phyloP scores from a whole-genome alignment of 768 basidiomycete genomes.

The Zangia roseola region DNA sequence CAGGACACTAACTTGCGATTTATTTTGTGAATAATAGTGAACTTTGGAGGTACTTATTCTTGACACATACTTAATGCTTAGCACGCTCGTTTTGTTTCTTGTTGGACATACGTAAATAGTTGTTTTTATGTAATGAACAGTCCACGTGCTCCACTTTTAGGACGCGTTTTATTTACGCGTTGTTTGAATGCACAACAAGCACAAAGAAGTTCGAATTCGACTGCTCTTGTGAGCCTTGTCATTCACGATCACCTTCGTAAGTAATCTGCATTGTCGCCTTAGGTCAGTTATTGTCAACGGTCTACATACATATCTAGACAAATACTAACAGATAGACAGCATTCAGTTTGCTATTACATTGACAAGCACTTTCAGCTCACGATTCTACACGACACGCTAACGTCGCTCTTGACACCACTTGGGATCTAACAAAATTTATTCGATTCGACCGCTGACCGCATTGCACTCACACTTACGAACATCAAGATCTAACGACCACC shows the following conservation, averaged over 20 bases:
- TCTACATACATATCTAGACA: background rate
- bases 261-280: slow-evolving; percentile 20
- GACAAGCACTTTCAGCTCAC: slow-evolving; percentile 26
- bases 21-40: slow-evolving; percentile 22
- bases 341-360: slow-evolving; percentile 22
- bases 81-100: slow-evolving; percentile 1
- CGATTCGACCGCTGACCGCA: slow-evolving; percentile 12
- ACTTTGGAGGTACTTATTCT: slow-evolving; percentile 5
- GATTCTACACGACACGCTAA: slow-evolving; percentile 16
- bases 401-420: slow-evolving; percentile 12
- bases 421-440: slow-evolving; percentile 18
- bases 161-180: slow-evolving; percentile 32
- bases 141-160: slow-evolving; percentile 24
- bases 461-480: slow-evolving; percentile 19
- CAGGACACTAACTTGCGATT: slow-evolving; percentile 32
- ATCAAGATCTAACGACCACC: slow-evolving; percentile 24
- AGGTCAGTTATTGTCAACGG: slow-evolving; percentile 24
- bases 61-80: background rate
- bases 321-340: background rate
- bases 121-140: slow-evolving; percentile 2
- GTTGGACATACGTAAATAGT: background rate
- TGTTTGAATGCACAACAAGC: slow-evolving; percentile 26
- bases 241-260: slow-evolving; percentile 25
- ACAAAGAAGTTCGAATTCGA: slow-evolving; percentile 36
- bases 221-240: slow-evolving; percentile 18